Evolutionary conservation across 2,329 filamentous ascomycete genomes (phyloP).

Genomic region (Fusarium sp.): DNA sequence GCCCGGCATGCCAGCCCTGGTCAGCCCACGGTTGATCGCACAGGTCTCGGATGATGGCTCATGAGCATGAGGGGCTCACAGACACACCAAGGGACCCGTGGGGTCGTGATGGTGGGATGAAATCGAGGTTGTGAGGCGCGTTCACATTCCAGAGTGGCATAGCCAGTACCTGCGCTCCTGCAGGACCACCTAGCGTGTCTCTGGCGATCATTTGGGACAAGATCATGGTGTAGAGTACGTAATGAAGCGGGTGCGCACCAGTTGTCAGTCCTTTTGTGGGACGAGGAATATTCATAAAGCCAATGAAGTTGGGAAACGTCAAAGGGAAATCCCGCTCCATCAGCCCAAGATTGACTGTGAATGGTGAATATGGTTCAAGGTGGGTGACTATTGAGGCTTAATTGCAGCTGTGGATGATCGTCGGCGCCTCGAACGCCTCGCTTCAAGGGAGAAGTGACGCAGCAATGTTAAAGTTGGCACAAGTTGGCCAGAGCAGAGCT

Average conservation of each 20-base stretch:
- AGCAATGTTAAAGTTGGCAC: slow-evolving; percentile 25
- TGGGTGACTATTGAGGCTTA: slow-evolving; percentile 33
- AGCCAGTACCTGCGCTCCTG: slow-evolving; percentile 36
- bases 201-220: slow-evolving; percentile 37
- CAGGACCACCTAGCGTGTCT: slow-evolving; percentile 33
- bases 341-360: slow-evolving; percentile 8
- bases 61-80: slow-evolving; percentile 28
- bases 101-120: slow-evolving; percentile 40
- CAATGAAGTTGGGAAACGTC: slow-evolving; percentile 27
- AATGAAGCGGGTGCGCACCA: slow-evolving; percentile 38
- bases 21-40: slow-evolving; percentile 26
- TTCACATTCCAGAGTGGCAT: slow-evolving; percentile 42
- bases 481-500: slow-evolving; percentile 27
- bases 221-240: slow-evolving; percentile 35
- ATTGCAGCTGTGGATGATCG: slow-evolving; percentile 18
- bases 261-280: slow-evolving; percentile 34
- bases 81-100: slow-evolving; percentile 15
- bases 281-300: slow-evolving; percentile 22
- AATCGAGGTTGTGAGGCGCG: slow-evolving; percentile 38
- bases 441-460: slow-evolving; percentile 34
- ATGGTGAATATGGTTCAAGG: slow-evolving; percentile 16
- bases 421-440: slow-evolving; percentile 20
- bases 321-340: slow-evolving; percentile 24
- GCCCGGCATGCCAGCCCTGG: slow-evolving; percentile 27
- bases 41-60: slow-evolving; percentile 23